Base-by-base conservation (phyloP, 2,329 filamentous ascomycete genomes). In the Aspergillus aculeatus region DNA sequence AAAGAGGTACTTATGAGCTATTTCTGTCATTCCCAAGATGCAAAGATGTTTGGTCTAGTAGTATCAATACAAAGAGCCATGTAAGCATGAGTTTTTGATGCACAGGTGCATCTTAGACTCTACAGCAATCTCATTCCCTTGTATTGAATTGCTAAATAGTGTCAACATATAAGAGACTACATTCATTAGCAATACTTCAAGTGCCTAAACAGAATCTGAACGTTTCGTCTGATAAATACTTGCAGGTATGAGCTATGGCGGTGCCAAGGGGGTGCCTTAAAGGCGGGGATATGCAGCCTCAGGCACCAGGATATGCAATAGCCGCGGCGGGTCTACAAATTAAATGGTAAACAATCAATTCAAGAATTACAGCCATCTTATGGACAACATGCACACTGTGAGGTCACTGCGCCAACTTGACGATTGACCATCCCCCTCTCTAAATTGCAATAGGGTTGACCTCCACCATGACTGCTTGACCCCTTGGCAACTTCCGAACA, bases 331-430 rank as follows among this genome's bases (percentile, higher is more conserved):
- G n/a, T 19, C 16, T 44, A n/a, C 16, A 44, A 16, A 44, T 44
- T 35, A 44, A 44, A 3, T 19, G 38, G 35, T 54, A 54, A 54
- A 54, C 52, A 54, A 54, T 19, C 16, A 44, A 44, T 44, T 44
- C 38, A 19, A 44, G 19, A 19, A 44, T 44, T 16, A 44, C 38
- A 44, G 38, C 38, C 38, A 44, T 7, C 5, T 44, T n/a, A 19
- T n/a, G 38, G 38, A 44, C 38, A 44, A 44, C 38, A 44, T 44
- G 38, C 38, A 19, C 5, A 44, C 16, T 44, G 38, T 19, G 16
- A 44, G 16, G 16, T 44, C 38, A 44, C 38, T 44, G 38, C 16
- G 16, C 38, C 6, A 16, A 9, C 5, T 9, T 9, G 38, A 44
- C 14, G 6, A 19, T 16, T 44, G 38, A 44, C 14, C 16, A 19